Base-by-base conservation (phyloP, 2,329 filamentous ascomycete genomes). In the Tolypocladium sp. region DNA sequence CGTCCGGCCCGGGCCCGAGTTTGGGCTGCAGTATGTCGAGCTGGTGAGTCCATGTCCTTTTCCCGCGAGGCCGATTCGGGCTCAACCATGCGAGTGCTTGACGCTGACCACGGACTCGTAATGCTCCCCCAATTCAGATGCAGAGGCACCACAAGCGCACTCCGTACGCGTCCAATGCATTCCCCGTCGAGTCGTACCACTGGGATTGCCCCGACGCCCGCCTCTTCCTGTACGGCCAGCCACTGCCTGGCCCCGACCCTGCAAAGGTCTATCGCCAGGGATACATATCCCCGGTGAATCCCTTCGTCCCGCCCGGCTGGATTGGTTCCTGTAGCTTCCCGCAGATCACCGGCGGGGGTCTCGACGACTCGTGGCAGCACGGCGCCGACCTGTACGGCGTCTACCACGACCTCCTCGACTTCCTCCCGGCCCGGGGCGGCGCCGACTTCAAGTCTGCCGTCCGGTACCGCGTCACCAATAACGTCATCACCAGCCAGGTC, bases 81-180 rank as follows among this genome's bases (percentile, higher is more conserved):
- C 37, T 38, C 37, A 30, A 17, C 4, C 46, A 10, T 17, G 13
- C 13, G 15, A 17, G 15, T 30, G 46, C 46, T 7, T 22, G 30
- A 37, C 27, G 38, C 15, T 25, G 49, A 52, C 49, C 3, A 2
- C 20, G 30, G 22, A 4, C 30, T n/a, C 30, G 20, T 35, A 8
- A n/a, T 12, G 15, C 17, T 59, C 38, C 22, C 44, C 35, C 44
- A 55, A 17, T 37, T 12, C 49, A 87, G 80, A 88, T 92, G 56
- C 90, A 94, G 68, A 83, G 91, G 57, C 91, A 94, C 69, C 90
- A 94, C 73, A 94, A 94, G 70, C 83, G 91, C 27, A 94, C 90
- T 0, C 90, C 90, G 0, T 94, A 94, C 69, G 83, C 88, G 2
- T 79, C 81, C 57, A 95, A 94, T 69, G 84, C 85, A 0, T 93